phyloP scores from a whole-genome alignment of 192 early-diverging fungal species.

The Podila clonocystis region DNA sequence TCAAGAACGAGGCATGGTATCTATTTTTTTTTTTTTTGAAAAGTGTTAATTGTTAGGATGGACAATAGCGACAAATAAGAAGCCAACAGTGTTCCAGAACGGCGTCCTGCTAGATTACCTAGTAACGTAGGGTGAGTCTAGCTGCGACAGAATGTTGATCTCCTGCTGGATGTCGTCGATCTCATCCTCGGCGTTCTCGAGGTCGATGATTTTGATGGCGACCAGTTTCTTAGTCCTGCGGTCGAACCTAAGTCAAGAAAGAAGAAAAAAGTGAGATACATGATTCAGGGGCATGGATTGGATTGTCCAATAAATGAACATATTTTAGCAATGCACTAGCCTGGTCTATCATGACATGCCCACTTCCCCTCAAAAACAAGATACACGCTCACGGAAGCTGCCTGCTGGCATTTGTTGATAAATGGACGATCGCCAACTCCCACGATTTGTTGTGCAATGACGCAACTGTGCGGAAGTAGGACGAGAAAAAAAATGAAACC shows the following conservation, averaged over 20 bases:
- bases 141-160: constrained; percentile 93
- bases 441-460: background rate
- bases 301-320: too few species aligned
- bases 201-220: constrained; percentile 98
- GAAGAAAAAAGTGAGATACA: constrained; percentile 39
- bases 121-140: constrained; percentile 89
- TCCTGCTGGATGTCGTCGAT: constrained; percentile 99
- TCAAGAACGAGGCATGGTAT: constrained; percentile 93
- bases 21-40: constrained; percentile 23
- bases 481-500: background rate
- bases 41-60: background rate
- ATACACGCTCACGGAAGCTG: background rate
- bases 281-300: background rate
- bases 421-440: background rate
- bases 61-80: background rate
- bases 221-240: constrained; percentile 75
- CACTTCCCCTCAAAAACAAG: background rate
- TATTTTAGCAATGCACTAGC: background rate
- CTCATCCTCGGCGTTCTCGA: constrained; percentile 97
- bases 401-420: too few species aligned
- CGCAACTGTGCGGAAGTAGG: background rate
- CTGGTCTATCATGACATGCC: background rate
- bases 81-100: background rate
- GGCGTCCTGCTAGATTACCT: constrained; percentile 45
- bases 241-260: constrained; percentile 66